These are phyloP conservation scores for Exophiala aquamarina DNA, from an alignment of 2,329 filamentous ascomycete species.

Conservation along the genomic window DNA sequence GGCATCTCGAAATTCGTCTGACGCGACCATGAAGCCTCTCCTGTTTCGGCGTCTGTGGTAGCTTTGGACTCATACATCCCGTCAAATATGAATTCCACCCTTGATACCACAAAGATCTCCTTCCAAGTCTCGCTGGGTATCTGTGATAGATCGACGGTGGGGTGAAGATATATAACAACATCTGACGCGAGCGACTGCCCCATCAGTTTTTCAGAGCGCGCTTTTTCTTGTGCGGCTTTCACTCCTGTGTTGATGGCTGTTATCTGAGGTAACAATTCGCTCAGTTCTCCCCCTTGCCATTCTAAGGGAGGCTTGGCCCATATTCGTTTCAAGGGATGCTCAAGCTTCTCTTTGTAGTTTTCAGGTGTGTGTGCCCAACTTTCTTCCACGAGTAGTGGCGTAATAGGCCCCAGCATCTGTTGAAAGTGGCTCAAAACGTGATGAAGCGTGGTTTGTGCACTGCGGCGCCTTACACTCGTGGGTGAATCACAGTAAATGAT, in stretches of 20 bases:
- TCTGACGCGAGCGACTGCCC: conserved; percentile 79
- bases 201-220: conserved; percentile 68
- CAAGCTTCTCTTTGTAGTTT: conserved; percentile 56
- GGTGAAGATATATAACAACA: conserved; percentile 43
- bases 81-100: conserved; percentile 14
- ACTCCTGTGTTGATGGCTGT: conserved; percentile 62
- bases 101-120: conserved; percentile 25
- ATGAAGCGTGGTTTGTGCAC: conserved; percentile 57
- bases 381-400: conserved; percentile 82
- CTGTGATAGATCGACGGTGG: conserved; percentile 9
- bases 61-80: too few species aligned
- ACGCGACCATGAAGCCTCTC: conserved; percentile 10
- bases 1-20: conserved; percentile 13
- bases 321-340: conserved; percentile 46
- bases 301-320: conserved; percentile 32
- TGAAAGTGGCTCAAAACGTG: conserved; percentile 70
- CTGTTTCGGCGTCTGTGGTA: not conserved
- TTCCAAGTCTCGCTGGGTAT: conserved; percentile 21
- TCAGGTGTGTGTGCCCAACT: conserved; percentile 76
- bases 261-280: conserved; percentile 36
- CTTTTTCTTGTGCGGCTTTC: conserved; percentile 70
- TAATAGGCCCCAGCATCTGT: conserved; percentile 77
- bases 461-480: conserved; percentile 59
- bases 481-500: conserved; percentile 80
- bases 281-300: conserved; percentile 28